Base-by-base conservation (phyloP, 2,329 filamentous ascomycete genomes). In the Verticillium nonalfalfae region DNA sequence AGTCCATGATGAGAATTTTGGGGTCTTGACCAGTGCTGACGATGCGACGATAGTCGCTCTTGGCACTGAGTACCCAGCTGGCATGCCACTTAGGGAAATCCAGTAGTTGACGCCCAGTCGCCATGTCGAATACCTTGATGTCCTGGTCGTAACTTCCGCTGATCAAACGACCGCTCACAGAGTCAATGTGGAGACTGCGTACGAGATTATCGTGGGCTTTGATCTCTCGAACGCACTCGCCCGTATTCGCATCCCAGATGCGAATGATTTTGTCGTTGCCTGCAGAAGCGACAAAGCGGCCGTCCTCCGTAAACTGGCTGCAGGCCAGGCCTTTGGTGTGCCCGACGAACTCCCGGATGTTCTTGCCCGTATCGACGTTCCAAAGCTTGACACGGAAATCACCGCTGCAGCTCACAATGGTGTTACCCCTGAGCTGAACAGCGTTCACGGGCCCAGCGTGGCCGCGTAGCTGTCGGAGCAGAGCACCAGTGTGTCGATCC, bases 221-320 rank as follows among this genome's bases (percentile, higher is more conserved):
- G 73, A 96, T 90, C 71, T 90, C 88, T 64, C 88, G 87, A 58
- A 96, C 81, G 68, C 93, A 89, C 68, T 92, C 88, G 64, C 93
- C 93, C 1, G 92, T 97, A 69, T 91, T 90, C 59, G 93, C 92
- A 74, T 98, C 92, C 85, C 96, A 99, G 72, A 98, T 91, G 72
- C 96, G 95, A 64, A 98, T 97, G 57, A 93, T 87, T 74, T 94
- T 90, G 77, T 98, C 95, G 71, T 97, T 99, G 56, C 95, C 95
- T 10, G 95, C 95, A 18, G 93, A 95, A 57, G 96, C 90, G 57
- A 99, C 92, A 66, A 90, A 95, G 59, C 90, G 88, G n/a, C 92
- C 93, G 71, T 99, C 94, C 68, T 97, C 92, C 50, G 90, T 94
- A 75, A 98, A 97, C 73, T 99, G 95, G 60, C 95, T 93, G 74